Base-by-base conservation (phyloP, 306 rosid species). In the Lagenaria siceraria region DNA sequence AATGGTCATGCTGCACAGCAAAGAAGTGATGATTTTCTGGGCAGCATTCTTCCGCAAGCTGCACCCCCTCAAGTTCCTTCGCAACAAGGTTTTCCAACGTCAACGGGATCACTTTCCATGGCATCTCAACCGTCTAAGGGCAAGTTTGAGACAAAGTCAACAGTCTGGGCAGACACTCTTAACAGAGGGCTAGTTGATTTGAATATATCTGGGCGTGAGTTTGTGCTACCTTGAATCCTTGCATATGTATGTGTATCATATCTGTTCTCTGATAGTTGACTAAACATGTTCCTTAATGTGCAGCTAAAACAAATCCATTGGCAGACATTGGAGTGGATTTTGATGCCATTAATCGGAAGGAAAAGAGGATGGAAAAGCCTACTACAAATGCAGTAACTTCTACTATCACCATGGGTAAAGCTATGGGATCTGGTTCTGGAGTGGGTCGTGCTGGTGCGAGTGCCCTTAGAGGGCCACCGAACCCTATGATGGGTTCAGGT, bases 351-450 rank as follows among this genome's bases (percentile, higher is more conserved):
- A 96, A 96, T 77, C 83, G 99, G 86, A 96, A 82, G 87, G 99
- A 96, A 12, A 96, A 90, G 91, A 90, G 99, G 86, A 82, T 96
- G 97, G 99, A 96, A 86, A 96, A 88, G 87, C 98, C 91, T 60
- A 71, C 92, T 43, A 74, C 88, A 8, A 58, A 85, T 51, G 78
- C 90, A 5, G 91, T 90, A 17, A 83, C 91, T 79, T 92, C 98
- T 46, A 89, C 99, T 18, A 60, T 92, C 69, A 90, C 64, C 76
- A 96, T 96, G 99, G 99, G 99, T 69, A 96, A 90, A 85, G 99
- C 99, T 53, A 96, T 96, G 99, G 99, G 99, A 81, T 88, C 99
- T 13, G 99, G 98, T 75, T 89, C 99, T 40, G 99, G 99, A 58
- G 79, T 90, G 22, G 99, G 99, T 25, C 96, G 96, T 43, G 91